A percentile compares a stretch with the other conserved stretches of the same genome.
These are phyloP conservation scores for Fusarium coffeatum DNA, from an alignment of 2,329 filamentous ascomycete genomes.

Conservation along the genomic window DNA sequence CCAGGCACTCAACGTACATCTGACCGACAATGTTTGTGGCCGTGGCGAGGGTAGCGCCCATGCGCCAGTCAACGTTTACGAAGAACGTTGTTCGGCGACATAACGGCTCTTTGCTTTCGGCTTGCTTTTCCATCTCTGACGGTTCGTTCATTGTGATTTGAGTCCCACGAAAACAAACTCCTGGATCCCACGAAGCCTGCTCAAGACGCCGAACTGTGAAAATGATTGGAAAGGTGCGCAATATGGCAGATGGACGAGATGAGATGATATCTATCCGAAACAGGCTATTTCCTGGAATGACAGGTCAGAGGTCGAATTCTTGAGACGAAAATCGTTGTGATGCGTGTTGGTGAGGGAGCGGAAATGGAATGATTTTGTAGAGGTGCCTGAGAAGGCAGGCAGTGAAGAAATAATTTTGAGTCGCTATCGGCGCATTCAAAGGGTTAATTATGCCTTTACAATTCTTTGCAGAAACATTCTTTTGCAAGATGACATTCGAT, in stretches of 20 bases:
- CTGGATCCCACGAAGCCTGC: not conserved
- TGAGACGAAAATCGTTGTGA: not conserved
- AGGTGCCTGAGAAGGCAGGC: slow-evolving; percentile 19
- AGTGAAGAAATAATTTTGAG: not conserved
- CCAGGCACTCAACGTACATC: slow-evolving; percentile 53
- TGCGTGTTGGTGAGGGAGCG: not conserved
- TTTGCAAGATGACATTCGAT: not conserved
- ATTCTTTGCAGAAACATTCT: not conserved
- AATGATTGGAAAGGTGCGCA: no score
- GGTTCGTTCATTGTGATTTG: not conserved
- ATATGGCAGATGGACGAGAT: not conserved
- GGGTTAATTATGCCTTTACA: not conserved
- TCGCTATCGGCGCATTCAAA: not conserved
- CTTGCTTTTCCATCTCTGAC: not conserved
- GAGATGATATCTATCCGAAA: no score
- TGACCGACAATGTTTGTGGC: slow-evolving; percentile 42
- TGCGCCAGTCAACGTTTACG: slow-evolving; percentile 42
- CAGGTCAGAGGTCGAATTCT: not conserved
- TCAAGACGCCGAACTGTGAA: not conserved
- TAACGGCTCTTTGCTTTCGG: slow-evolving; percentile 12
- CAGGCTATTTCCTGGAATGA: no score
- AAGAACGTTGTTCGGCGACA: slow-evolving; percentile 42
- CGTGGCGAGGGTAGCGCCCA: slow-evolving; percentile 19
- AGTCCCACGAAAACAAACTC: slow-evolving; percentile 1
- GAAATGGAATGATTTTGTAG: not conserved